A percentile compares a stretch with the other conserved stretches of the same genome.
These are phyloP conservation scores for Penstemon eatonii DNA, from an alignment of 257 asterid species.

Conservation along the genomic window DNA sequence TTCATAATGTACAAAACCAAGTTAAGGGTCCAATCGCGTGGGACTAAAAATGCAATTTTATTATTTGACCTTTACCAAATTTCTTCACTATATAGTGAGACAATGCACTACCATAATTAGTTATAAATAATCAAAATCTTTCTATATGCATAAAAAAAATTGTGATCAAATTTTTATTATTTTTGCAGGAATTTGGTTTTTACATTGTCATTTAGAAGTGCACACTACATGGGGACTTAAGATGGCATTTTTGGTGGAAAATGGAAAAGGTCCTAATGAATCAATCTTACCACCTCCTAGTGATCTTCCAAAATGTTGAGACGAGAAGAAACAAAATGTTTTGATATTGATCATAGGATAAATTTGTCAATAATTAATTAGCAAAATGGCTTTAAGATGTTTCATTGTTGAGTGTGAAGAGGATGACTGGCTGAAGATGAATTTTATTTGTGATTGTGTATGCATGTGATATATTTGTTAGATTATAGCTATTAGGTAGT, in stretches of 20 bases:
- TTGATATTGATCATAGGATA: background rate
- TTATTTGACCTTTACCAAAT: too few species aligned
- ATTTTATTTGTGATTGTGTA: background rate
- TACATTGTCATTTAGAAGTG: slow-evolving; percentile 80
- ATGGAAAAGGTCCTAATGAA: slow-evolving; percentile 57
- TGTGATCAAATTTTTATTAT: background rate
- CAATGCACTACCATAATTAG: too few species aligned
- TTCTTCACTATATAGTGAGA: too few species aligned
- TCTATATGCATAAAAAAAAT: too few species aligned
- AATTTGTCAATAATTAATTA: background rate
- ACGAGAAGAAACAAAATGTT: background rate
- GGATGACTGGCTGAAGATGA: background rate
- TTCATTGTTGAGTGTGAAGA: slow-evolving; percentile 9
- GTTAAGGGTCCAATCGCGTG: too few species aligned
- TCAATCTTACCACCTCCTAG: slow-evolving; percentile 63
- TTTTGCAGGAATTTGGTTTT: slow-evolving; percentile 65
- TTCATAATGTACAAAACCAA: too few species aligned
- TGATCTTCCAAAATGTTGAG: slow-evolving; percentile 68
- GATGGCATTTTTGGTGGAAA: slow-evolving; percentile 74
- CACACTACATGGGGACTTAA: slow-evolving; percentile 85
- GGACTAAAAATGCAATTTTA: too few species aligned
- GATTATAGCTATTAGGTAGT: too few species aligned
- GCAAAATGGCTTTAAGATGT: slow-evolving; percentile 7
- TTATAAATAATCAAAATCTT: too few species aligned
- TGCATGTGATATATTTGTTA: too few species aligned